Percentiles rank a stretch among this genome's conserved stretches.
Evolutionary conservation across 805 yeast genomes (phyloP).

Genomic region (Myxozyma neotropica): DNA sequence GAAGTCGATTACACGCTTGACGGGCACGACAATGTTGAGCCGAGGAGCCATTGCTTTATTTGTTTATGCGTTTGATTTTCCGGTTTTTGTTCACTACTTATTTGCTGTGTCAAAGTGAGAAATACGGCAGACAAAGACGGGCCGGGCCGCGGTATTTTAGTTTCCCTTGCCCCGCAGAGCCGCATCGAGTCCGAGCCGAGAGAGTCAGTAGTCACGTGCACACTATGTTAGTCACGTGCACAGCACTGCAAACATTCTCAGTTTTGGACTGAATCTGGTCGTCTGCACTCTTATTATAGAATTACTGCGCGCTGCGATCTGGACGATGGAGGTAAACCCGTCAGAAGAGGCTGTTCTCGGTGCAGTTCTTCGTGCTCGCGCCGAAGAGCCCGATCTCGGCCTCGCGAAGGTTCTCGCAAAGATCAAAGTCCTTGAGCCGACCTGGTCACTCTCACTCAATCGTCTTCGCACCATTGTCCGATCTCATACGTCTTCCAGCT

Average conservation of each 20-base stretch:
- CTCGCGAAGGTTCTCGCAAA: slow-evolving; percentile 54
- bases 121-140: background rate
- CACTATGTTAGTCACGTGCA: too few species aligned
- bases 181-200: too few species aligned
- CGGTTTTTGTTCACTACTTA: background rate
- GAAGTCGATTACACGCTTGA: slow-evolving; percentile 91
- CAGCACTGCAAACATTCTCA: too few species aligned
- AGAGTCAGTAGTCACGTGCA: too few species aligned
- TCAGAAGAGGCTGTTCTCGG: background rate
- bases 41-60: slow-evolving; percentile 13
- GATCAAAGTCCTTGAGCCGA: slow-evolving; percentile 55
- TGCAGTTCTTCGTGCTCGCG: background rate
- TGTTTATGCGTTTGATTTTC: background rate
- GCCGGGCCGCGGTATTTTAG: too few species aligned
- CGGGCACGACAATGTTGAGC: slow-evolving; percentile 77
- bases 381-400: slow-evolving; percentile 44
- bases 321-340: background rate
- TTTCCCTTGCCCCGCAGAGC: too few species aligned
- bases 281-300: too few species aligned
- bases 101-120: background rate
- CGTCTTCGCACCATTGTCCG: slow-evolving; percentile 55
- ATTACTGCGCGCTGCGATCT: too few species aligned
- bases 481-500: background rate
- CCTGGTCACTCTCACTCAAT: slow-evolving; percentile 66
- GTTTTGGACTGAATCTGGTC: too few species aligned